These are phyloP conservation scores for Didymellaceae sp. DNA, from an alignment of 2,329 filamentous ascomycete species.

Conservation along the genomic window DNA sequence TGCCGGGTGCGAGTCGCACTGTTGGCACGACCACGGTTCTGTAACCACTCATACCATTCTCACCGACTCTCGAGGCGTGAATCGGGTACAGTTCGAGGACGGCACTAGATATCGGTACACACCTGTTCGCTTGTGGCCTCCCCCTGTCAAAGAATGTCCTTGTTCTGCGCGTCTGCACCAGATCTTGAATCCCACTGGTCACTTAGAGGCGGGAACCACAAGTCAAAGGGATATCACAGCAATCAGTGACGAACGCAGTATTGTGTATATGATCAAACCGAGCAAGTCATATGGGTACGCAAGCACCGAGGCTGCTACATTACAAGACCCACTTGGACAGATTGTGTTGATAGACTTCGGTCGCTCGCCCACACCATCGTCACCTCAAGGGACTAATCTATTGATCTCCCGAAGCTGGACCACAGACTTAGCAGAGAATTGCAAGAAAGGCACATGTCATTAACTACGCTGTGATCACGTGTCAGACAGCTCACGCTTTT, in stretches of 20 bases:
- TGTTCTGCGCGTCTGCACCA: slow-evolving; percentile 40
- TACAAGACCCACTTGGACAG: slow-evolving; percentile 31
- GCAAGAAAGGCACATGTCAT: slow-evolving; percentile 14
- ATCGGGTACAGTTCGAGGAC: slow-evolving; percentile 14
- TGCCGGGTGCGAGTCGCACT: neutral
- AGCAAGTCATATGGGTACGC: slow-evolving; percentile 11
- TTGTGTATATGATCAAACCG: slow-evolving; percentile 45
- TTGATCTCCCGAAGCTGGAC: too few relatives aligned
- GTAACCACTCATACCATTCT: neutral
- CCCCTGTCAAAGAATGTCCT: slow-evolving; percentile 31
- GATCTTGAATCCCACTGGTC: slow-evolving; percentile 38
- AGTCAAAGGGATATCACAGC: slow-evolving; percentile 32
- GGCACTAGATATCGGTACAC: slow-evolving; percentile 37
- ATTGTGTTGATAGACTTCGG: slow-evolving; percentile 46
- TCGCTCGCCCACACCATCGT: slow-evolving; percentile 1
- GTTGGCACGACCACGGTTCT: neutral
- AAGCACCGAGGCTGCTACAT: slow-evolving; percentile 28
- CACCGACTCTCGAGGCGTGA: neutral
- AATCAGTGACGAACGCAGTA: slow-evolving; percentile 39
- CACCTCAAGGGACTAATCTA: neutral
- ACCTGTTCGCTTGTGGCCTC: slow-evolving; percentile 45
- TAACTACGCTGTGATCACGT: neutral
- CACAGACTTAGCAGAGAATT: slow-evolving; percentile 9
- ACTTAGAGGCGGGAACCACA: slow-evolving; percentile 11
- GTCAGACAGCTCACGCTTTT: too few relatives aligned